These are phyloP conservation scores for Zygnema cylindricum DNA, from an alignment of 139 green algal genomes.

Conservation along the genomic window DNA sequence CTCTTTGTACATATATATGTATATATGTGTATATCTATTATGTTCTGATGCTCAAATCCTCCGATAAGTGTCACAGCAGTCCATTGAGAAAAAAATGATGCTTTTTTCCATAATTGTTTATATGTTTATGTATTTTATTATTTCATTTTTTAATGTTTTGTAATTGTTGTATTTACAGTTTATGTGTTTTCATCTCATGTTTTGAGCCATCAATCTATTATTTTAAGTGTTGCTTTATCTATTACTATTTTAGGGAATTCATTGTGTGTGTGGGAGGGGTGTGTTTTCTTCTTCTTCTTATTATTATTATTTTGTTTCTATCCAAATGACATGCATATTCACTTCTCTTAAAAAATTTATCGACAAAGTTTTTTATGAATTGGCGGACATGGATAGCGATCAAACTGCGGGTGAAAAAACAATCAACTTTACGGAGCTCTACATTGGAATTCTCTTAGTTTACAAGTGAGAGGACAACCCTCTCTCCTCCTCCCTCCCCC, in stretches of 20 bases:
- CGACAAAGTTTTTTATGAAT: neutral
- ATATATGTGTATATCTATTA: too few relatives aligned
- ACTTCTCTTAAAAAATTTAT: neutral
- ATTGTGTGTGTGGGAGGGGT: slow-evolving; percentile 74
- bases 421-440: neutral
- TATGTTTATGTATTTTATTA: neutral
- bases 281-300: slow-evolving; percentile 52
- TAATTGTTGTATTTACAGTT: slow-evolving; percentile 56
- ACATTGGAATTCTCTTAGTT: neutral
- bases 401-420: neutral
- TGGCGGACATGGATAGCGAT: neutral
- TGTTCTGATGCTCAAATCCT: too few relatives aligned
- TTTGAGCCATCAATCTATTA: slow-evolving; percentile 53
- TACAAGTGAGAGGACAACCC: neutral
- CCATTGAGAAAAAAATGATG: too few relatives aligned
- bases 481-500: neutral
- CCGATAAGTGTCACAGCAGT: too few relatives aligned
- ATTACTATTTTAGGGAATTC: slow-evolving; percentile 82
- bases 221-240: slow-evolving; percentile 75
- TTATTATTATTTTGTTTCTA: neutral
- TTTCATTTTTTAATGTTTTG: neutral
- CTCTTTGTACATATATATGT: too few relatives aligned
- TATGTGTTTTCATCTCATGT: neutral
- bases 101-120: neutral
- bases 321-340: neutral